Base-by-base conservation (phyloP, 352 stramenopile species). In the Globisporangium okanoganense region DNA sequence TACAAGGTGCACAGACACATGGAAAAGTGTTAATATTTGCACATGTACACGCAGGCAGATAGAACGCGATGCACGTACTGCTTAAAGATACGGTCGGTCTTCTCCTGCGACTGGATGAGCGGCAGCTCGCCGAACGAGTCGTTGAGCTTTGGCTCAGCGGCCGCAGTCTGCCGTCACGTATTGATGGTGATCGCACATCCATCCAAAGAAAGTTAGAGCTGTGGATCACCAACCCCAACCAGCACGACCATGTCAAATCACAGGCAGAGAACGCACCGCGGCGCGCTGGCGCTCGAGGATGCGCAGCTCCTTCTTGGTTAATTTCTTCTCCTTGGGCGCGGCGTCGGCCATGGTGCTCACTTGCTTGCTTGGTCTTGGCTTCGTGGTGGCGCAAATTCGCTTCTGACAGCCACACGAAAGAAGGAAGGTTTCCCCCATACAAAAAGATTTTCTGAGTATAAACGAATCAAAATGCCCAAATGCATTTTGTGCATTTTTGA, bases 301-400 rank as follows among this genome's bases (percentile, higher is more conserved):
- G 73, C 86, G 86, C 70, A 95, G 75, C 69, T 95, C 86, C 79
- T 95, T 95, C 80, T 95, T 95, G 13, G 86, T 95, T 43, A 95
- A 72, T 67, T 95, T 92, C 78, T 95, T 85, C 63, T 79, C 72
- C 69, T 82, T 92, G 24, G 78, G 79, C 51, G 72, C 75, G 36
- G 58, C 61, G 75, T 87, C 78, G 35, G 75, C 73, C 78, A 87
- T 87, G 36, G 65, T 64, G 53, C 51, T 55, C 24, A 7, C 24
- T 35, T 45, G 48, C 44, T 50, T 12, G 7, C 12, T 48, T 20
- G 14, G 20, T 45, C 43, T 47, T 24, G 35, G 48, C 14, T 54
- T 36, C 31, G 38, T 25, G 7, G 5, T 12, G 16, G 27, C 20
- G 29, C 52, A 49, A 43, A 61, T 65, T 65, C 40, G 50, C 18